Conservation (phyloP, 1,284 basidiomycete genomes). For the Melanopsichium pennsylvanicum region DNA sequence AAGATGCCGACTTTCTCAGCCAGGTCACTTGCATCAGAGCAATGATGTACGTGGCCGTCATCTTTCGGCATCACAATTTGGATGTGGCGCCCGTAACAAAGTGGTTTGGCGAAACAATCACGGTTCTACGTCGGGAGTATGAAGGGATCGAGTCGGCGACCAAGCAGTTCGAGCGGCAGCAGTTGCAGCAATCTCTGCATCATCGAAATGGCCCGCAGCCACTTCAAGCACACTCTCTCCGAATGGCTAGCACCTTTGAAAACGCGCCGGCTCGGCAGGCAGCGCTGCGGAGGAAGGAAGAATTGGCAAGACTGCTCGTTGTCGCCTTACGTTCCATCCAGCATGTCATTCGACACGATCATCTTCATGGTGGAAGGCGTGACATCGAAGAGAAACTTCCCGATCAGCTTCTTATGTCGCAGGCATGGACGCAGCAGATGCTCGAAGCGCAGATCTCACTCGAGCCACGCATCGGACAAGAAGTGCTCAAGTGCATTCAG, state of each 20-base stretch:
- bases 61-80: slow-evolving; percentile 73
- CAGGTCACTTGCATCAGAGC: slow-evolving; percentile 79
- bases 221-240: slow-evolving; percentile 2
- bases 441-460: slow-evolving; percentile 71
- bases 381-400: slow-evolving; percentile 70
- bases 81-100: slow-evolving; percentile 72
- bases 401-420: slow-evolving; percentile 72
- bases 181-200: slow-evolving; percentile 21
- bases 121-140: slow-evolving; percentile 73
- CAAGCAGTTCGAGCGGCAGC: slow-evolving; percentile 21
- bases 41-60: slow-evolving; percentile 77
- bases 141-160: slow-evolving; percentile 55
- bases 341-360: slow-evolving; percentile 72
- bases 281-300: slow-evolving; percentile 21
- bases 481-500: slow-evolving; percentile 73
- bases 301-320: slow-evolving; percentile 45
- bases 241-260: slow-evolving; percentile 33
- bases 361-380: slow-evolving; percentile 63
- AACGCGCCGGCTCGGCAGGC: slow-evolving; percentile 37
- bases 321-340: slow-evolving; percentile 71
- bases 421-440: slow-evolving; percentile 72
- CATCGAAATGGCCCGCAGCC: neutral
- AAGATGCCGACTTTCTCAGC: slow-evolving; percentile 75
- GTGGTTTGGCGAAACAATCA: slow-evolving; percentile 77
- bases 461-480: slow-evolving; percentile 70